Conservation (phyloP, 495 filamentous ascomycete genomes). For the Staphylotrichum tortipilum region DNA sequence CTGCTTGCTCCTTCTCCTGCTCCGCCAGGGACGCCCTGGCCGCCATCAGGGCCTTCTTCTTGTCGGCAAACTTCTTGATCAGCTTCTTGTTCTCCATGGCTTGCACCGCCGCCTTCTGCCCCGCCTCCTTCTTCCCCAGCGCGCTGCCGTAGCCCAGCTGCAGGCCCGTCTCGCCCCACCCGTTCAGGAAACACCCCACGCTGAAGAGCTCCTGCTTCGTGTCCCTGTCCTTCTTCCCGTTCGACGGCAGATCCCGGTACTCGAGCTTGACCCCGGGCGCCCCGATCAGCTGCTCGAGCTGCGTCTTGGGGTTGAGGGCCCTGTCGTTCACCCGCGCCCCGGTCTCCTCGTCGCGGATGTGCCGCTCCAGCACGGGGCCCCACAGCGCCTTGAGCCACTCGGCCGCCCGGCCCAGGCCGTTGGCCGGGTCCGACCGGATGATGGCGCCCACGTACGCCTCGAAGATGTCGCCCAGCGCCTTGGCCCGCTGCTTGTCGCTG, state of each 20-base stretch:
- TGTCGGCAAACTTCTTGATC: constrained; percentile 45
- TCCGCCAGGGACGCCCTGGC: constrained; percentile 12
- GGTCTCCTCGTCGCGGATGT: constrained; percentile 33
- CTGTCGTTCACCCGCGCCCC: constrained; percentile 5
- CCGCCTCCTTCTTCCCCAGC: constrained; percentile 63
- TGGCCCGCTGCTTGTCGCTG: constrained; percentile 47
- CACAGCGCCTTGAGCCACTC: constrained; percentile 66
- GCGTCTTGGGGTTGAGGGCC: constrained; percentile 36
- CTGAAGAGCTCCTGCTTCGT: constrained; percentile 52
- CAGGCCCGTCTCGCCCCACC: constrained; percentile 59
- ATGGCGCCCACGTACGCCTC: constrained; percentile 80
- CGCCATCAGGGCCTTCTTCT: constrained; percentile 36
- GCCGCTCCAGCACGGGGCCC: constrained; percentile 37
- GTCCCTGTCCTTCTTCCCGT: constrained; percentile 46
- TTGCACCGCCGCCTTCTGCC: constrained; percentile 56
- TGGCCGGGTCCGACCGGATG: constrained; percentile 51
- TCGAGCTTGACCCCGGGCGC: constrained; percentile 53
- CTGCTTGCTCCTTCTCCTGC: not conserved
- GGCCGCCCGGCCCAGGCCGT: constrained; percentile 51
- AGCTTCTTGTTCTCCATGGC: constrained; percentile 54
- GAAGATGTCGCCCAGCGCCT: constrained; percentile 75
- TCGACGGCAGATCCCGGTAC: constrained; percentile 52
- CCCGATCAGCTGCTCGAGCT: constrained; percentile 49
- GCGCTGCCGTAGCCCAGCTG: constrained; percentile 61
- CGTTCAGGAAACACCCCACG: constrained; percentile 63